Conservation (phyloP, 805 yeast genomes). For the Teunomyces funiuensis region DNA sequence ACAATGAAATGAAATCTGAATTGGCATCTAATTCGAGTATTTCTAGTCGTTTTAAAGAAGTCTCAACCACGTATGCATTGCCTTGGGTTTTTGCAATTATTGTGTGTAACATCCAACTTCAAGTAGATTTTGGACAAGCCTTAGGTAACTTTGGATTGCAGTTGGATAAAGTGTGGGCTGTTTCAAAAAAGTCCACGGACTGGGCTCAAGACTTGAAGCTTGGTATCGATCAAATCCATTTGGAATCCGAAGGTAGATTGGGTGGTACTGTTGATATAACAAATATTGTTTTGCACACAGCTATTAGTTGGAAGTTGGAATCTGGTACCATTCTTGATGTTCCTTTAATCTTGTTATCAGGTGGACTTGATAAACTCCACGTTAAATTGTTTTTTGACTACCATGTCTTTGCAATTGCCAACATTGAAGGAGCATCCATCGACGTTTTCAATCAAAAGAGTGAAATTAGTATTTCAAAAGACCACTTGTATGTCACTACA, state of each 20-base stretch:
- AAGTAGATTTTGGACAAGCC: slow-evolving; percentile 80
- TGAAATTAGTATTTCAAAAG: slow-evolving; percentile 47
- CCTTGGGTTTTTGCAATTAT: slow-evolving; percentile 72
- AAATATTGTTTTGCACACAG: slow-evolving; percentile 56
- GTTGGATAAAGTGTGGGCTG: slow-evolving; percentile 64
- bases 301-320: slow-evolving; percentile 65
- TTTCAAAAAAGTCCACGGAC: slow-evolving; percentile 61
- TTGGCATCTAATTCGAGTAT: slow-evolving; percentile 36
- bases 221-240: slow-evolving; percentile 52
- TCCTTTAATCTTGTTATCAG: slow-evolving; percentile 66
- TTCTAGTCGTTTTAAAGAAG: slow-evolving; percentile 52
- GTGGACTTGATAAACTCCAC: slow-evolving; percentile 56
- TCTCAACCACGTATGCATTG: slow-evolving; percentile 59
- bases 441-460: slow-evolving; percentile 71
- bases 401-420: slow-evolving; percentile 75
- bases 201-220: slow-evolving; percentile 71
- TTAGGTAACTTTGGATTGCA: slow-evolving; percentile 62
- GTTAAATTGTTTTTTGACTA: slow-evolving; percentile 75
- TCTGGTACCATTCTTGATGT: slow-evolving; percentile 44
- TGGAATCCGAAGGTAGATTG: slow-evolving; percentile 73
- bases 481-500: slow-evolving; percentile 55
- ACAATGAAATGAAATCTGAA: slow-evolving; percentile 8
- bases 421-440: slow-evolving; percentile 46
- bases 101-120: slow-evolving; percentile 50
- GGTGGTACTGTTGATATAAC: slow-evolving; percentile 63